Evolutionary conservation across 208 protist species (phyloP).

Genomic region (Leishmania arabica): DNA sequence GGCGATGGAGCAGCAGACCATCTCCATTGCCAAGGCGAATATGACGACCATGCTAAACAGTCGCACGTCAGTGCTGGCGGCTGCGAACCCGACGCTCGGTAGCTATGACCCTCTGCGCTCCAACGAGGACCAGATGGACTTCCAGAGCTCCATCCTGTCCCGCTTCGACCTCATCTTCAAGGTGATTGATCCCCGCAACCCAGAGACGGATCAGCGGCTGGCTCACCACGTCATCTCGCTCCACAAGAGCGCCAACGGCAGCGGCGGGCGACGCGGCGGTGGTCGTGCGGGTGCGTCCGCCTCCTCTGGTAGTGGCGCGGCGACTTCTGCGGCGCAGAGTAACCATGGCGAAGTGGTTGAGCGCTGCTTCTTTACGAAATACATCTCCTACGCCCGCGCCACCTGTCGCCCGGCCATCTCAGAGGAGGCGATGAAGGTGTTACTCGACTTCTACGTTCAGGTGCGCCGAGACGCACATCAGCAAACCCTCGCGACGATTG

Average conservation of each 20-base stretch:
- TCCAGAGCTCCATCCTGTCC: slow-evolving; percentile 99
- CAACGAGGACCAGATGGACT: slow-evolving; percentile 94
- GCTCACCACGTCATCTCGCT: slow-evolving; percentile 96
- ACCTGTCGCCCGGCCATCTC: slow-evolving; percentile 93
- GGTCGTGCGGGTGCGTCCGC: slow-evolving; percentile 25
- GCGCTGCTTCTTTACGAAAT: slow-evolving; percentile 94
- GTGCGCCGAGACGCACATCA: slow-evolving; percentile 86
- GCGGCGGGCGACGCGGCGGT: slow-evolving; percentile 12
- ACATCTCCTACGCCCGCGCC: slow-evolving; percentile 93
- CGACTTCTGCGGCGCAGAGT: slow-evolving; percentile 3
- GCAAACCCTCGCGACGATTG: slow-evolving; percentile 68
- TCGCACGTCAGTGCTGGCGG: slow-evolving; percentile 98
- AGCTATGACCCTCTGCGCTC: slow-evolving; percentile 91
- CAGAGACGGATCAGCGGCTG: slow-evolving; percentile 93
- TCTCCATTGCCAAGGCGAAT: slow-evolving; percentile 99
- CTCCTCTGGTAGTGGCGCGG: slow-evolving; percentile 55
- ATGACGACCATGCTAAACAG: slow-evolving; percentile 99
- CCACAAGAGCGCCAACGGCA: slow-evolving; percentile 91
- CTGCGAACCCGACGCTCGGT: slow-evolving; percentile 98
- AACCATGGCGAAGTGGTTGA: slow-evolving; percentile 41
- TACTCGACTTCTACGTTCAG: slow-evolving; percentile 97
- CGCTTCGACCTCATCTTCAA: slow-evolving; percentile 99
- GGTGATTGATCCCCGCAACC: slow-evolving; percentile 96
- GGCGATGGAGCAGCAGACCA: slow-evolving; percentile 99
- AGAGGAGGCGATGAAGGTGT: slow-evolving; percentile 88